Conservation (phyloP, 2,329 filamentous ascomycete genomes). For the Lecanoromycetidae sp. region DNA sequence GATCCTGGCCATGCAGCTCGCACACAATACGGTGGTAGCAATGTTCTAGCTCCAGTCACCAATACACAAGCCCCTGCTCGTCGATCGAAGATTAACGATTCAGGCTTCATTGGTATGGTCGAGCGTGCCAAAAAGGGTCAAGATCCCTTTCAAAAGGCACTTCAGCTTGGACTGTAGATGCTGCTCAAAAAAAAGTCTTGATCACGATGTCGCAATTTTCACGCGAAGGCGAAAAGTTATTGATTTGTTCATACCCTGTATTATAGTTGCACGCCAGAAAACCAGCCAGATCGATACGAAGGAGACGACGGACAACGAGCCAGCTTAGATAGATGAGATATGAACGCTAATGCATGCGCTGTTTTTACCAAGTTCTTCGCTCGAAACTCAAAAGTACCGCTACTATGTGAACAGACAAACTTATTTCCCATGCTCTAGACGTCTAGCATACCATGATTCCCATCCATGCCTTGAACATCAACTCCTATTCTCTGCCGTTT, state of each 20-base stretch:
- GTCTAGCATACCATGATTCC: background rate
- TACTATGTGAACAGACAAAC: background rate
- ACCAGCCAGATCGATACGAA: too few relatives aligned
- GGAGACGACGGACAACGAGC: too few relatives aligned
- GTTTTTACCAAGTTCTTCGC: background rate
- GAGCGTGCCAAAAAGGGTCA: conserved; percentile 1
- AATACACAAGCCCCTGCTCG: background rate
- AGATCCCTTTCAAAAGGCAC: background rate
- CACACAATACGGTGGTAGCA: conserved; percentile 3
- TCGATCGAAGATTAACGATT: conserved; percentile 1
- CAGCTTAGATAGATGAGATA: background rate
- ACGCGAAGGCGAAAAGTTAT: background rate
- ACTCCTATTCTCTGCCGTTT: conserved; percentile 14
- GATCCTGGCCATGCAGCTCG: conserved; percentile 2
- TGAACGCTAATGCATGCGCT: background rate
- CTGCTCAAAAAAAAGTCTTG: too few relatives aligned
- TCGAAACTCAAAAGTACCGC: conserved; percentile 2
- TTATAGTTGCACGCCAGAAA: too few relatives aligned
- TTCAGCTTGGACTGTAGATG: background rate
- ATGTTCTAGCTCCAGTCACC: background rate
- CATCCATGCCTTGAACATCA: background rate
- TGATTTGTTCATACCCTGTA: background rate
- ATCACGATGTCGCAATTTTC: too few relatives aligned
- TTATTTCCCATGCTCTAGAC: background rate
- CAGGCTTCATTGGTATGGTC: conserved; percentile 5